Percentiles rank a stretch among this genome's conserved stretches.
These are phyloP conservation scores for Saccharomycopsis capsularis DNA, from an alignment of 805 yeast genomes.

Conservation along the genomic window DNA sequence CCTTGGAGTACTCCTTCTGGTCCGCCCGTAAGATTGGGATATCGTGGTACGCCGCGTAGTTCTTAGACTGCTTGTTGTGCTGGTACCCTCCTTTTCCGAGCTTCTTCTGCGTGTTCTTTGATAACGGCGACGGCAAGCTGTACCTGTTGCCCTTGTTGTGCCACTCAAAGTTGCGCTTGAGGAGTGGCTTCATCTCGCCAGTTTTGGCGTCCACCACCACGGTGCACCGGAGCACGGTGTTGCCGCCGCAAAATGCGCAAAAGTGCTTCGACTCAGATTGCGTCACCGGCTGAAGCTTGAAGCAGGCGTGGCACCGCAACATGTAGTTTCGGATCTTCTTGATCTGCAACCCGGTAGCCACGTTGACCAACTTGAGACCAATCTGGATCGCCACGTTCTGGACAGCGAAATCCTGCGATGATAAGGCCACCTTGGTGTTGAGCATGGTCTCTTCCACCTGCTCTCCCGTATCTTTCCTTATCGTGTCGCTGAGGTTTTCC, in stretches of 20 bases:
- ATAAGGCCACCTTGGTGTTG: conserved; percentile 68
- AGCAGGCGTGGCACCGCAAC: conserved; percentile 97
- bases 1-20: conserved; percentile 87
- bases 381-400: conserved; percentile 92
- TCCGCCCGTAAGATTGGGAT: conserved; percentile 76
- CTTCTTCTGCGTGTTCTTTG: conserved; percentile 62
- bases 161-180: conserved; percentile 93
- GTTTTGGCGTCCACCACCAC: conserved; percentile 73
- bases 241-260: conserved; percentile 94
- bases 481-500: conserved; percentile 66
- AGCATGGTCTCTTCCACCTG: conserved; percentile 34
- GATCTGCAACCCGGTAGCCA: conserved; percentile 77
- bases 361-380: conserved; percentile 80
- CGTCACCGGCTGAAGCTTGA: conserved; percentile 71
- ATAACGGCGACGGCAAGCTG: conserved; percentile 80
- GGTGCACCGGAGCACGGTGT: conserved; percentile 82
- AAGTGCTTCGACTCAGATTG: conserved; percentile 75
- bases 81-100: conserved; percentile 77
- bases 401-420: conserved; percentile 96
- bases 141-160: conserved; percentile 77
- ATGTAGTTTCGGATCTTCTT: conserved; percentile 82
- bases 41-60: conserved; percentile 35
- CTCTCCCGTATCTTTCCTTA: conserved; percentile 64
- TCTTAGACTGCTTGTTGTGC: conserved; percentile 53
- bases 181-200: conserved; percentile 80